Evolutionary conservation across 2,329 filamentous ascomycete genomes (phyloP).

Genomic region (Botrytis cinerea): DNA sequence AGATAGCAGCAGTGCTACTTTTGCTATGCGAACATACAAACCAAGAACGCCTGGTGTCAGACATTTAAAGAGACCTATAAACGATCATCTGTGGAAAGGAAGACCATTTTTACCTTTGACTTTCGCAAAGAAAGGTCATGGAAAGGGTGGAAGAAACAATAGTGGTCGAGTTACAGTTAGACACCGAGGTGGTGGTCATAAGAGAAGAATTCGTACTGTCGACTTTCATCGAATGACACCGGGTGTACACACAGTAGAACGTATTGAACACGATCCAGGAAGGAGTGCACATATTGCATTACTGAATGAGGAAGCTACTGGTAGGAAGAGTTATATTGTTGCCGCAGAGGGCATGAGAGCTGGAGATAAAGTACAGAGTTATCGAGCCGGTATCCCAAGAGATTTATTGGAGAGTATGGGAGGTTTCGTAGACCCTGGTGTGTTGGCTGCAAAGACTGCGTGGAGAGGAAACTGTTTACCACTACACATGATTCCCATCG

Average conservation of each 20-base stretch:
- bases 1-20: conserved; percentile 44
- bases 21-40: conserved; percentile 77
- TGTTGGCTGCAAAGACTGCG: conserved; percentile 90
- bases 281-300: conserved; percentile 92
- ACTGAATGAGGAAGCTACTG: conserved; percentile 71
- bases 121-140: conserved; percentile 87
- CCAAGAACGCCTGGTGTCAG: conserved; percentile 89
- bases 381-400: conserved; percentile 82
- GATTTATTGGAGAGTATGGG: conserved; percentile 91
- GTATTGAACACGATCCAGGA: conserved; percentile 94
- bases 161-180: conserved; percentile 83
- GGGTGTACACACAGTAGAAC: conserved; percentile 84
- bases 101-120: conserved; percentile 81
- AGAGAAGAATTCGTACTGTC: conserved; percentile 86
- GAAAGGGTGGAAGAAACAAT: conserved; percentile 89
- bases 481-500: conserved; percentile 91
- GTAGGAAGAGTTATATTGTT: conserved; percentile 84
- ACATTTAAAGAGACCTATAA: conserved; percentile 88
- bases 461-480: conserved; percentile 94
- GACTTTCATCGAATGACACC: conserved; percentile 81
- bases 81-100: conserved; percentile 96
- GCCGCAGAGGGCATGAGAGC: conserved; percentile 93
- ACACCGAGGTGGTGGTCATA: conserved; percentile 88
- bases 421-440: conserved; percentile 88
- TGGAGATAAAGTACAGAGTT: conserved; percentile 91